These are phyloP conservation scores for Heimioporus sp. DNA, from an alignment of 768 basidiomycete genomes.

Conservation along the genomic window DNA sequence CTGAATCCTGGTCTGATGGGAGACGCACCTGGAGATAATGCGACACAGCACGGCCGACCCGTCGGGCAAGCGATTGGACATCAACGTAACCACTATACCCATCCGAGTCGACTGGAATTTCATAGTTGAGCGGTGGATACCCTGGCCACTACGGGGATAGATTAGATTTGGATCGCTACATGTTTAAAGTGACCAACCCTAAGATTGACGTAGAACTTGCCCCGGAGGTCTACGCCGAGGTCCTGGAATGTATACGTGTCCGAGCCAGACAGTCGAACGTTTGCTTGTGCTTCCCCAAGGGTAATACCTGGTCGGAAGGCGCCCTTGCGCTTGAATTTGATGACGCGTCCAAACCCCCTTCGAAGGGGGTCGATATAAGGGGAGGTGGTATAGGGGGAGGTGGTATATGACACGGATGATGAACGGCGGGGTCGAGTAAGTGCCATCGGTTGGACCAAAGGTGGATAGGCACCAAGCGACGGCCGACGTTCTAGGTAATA, in stretches of 20 bases:
- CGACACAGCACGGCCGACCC: conserved; percentile 67
- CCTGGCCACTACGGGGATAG: conserved; percentile 58
- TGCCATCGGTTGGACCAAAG: conserved; percentile 21
- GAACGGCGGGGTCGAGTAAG: conserved; percentile 32
- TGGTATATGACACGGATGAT: conserved; percentile 37
- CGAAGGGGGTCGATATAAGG: conserved; percentile 44
- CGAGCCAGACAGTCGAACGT: conserved; percentile 56
- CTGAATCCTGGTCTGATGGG: conserved; percentile 1
- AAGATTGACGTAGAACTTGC: conserved; percentile 59
- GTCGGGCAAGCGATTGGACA: conserved; percentile 63
- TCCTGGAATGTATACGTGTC: conserved; percentile 64
- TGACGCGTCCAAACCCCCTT: conserved; percentile 46
- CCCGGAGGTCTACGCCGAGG: conserved; percentile 58
- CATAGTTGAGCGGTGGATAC: conserved; percentile 67
- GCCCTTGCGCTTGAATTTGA: conserved; percentile 77
- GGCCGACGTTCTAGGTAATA: conserved; percentile 42
- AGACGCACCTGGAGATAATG: conserved; percentile 67
- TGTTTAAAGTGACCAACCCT: conserved; percentile 43
- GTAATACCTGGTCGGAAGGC: conserved; percentile 62
- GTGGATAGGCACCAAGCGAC: conserved; percentile 18
- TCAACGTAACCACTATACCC: conserved; percentile 63
- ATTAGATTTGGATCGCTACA: background rate
- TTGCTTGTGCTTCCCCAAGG: conserved; percentile 67
- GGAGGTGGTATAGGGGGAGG: too few relatives aligned
- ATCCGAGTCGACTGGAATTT: conserved; percentile 58